Evolutionary conservation across 2,329 filamentous ascomycete genomes (phyloP).

Genomic region (Periconia sp.): DNA sequence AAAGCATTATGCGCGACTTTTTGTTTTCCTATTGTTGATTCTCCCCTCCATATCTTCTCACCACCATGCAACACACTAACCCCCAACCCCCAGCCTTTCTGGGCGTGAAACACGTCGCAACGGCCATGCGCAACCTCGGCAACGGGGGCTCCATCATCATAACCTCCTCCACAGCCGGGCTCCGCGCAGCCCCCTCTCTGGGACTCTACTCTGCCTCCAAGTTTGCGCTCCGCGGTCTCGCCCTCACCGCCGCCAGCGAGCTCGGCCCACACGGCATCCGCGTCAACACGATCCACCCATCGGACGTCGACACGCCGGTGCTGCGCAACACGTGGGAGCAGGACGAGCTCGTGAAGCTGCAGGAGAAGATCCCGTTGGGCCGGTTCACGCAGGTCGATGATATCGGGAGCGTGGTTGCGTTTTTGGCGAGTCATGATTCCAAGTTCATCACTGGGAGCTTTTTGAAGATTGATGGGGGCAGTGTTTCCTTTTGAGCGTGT

Average conservation of each 20-base stretch:
- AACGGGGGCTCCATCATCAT: slow-evolving; percentile 44
- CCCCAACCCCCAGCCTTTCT: slow-evolving; percentile 32
- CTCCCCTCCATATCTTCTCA: background rate
- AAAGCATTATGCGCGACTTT: background rate
- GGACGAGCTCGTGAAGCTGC: slow-evolving; percentile 37
- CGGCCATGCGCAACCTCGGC: slow-evolving; percentile 34
- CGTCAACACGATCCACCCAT: slow-evolving; percentile 46
- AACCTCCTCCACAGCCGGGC: slow-evolving; percentile 43
- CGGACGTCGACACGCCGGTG: slow-evolving; percentile 41
- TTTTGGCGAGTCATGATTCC: slow-evolving; percentile 43
- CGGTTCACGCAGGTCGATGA: slow-evolving; percentile 42
- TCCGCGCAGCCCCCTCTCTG: slow-evolving; percentile 41
- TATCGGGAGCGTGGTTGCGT: slow-evolving; percentile 42
- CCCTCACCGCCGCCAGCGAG: slow-evolving; percentile 42
- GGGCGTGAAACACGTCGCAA: slow-evolving; percentile 40
- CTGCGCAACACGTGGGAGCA: slow-evolving; percentile 39
- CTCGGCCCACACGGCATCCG: slow-evolving; percentile 42
- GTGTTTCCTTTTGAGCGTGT: slow-evolving; percentile 25
- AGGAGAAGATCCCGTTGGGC: slow-evolving; percentile 37
- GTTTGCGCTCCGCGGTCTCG: slow-evolving; percentile 43
- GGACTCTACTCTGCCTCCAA: slow-evolving; percentile 42
- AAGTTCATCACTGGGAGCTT: slow-evolving; percentile 43
- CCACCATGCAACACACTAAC: no score
- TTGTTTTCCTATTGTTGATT: background rate
- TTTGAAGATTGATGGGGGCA: slow-evolving; percentile 38